Percentiles rank a stretch among this genome's conserved stretches.
Conservation (phyloP, 2,329 filamentous ascomycete species). For the Trichoderma semiorbis region DNA sequence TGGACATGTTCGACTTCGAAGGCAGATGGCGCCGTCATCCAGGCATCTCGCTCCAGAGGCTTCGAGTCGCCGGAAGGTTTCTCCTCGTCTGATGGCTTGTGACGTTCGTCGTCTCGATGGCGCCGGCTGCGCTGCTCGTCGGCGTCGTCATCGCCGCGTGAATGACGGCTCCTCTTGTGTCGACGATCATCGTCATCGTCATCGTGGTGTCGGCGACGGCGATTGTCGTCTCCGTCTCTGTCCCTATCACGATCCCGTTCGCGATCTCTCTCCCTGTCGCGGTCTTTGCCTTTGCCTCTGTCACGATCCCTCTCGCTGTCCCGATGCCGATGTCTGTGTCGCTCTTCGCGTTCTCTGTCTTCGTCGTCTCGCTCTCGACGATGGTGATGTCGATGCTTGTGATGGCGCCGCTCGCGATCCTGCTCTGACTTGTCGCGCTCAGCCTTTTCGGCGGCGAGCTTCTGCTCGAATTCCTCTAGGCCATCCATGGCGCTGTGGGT, state of each 20-base stretch:
- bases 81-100: conserved; percentile 48
- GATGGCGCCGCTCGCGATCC: conserved; percentile 41
- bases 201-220: conserved; percentile 34
- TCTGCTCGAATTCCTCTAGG: conserved; percentile 73
- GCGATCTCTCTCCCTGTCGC: conserved; percentile 31
- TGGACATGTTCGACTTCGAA: conserved; percentile 82
- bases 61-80: conserved; percentile 32
- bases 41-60: conserved; percentile 69
- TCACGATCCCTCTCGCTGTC: conserved; percentile 22
- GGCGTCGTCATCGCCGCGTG: conserved; percentile 49
- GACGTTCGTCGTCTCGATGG: conserved; percentile 29
- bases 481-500: conserved; percentile 42
- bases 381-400: conserved; percentile 45
- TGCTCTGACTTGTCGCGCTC: conserved; percentile 48
- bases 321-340: conserved; percentile 24
- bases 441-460: conserved; percentile 63
- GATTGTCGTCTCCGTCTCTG: conserved; percentile 29
- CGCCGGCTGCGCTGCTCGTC: conserved; percentile 33
- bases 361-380: conserved; percentile 43
- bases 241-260: conserved; percentile 28
- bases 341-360: conserved; percentile 34
- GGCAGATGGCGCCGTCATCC: conserved; percentile 88
- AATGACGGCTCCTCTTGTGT: conserved; percentile 59
- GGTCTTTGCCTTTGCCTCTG: neutral
- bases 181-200: conserved; percentile 50